Percentiles rank a stretch among this genome's conserved stretches.
phyloP scores from a whole-genome alignment of 2,329 filamentous ascomycete genomes.

The Coniosporium tulheliwenetii region DNA sequence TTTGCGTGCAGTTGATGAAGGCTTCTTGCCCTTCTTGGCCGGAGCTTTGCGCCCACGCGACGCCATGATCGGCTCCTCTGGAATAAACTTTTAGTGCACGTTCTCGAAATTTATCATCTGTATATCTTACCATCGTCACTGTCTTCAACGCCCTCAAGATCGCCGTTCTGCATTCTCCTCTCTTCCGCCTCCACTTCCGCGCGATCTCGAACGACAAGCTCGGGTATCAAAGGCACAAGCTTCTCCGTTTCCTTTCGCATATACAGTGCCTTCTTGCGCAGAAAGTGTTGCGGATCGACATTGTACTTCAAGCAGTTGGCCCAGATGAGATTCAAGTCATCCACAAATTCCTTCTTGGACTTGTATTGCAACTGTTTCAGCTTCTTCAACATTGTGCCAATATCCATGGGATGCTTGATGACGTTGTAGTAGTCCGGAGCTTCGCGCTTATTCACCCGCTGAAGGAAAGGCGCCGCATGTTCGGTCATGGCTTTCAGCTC shows the following conservation, averaged over 20 bases:
- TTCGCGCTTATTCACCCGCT: conserved; percentile 90
- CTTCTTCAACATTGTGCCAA: conserved; percentile 97
- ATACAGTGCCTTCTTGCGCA: conserved; percentile 83
- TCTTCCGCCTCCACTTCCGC: conserved; percentile 69
- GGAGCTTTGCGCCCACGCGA: conserved; percentile 82
- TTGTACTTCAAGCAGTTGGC: conserved; percentile 95
- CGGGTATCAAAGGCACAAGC: conserved; percentile 84
- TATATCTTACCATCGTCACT: conserved; percentile 54
- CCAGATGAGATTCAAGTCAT: conserved; percentile 91
- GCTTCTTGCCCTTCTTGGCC: conserved; percentile 61
- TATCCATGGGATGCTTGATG: conserved; percentile 95
- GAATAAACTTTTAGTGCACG: conserved; percentile 1
- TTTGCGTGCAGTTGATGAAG: conserved; percentile 48
- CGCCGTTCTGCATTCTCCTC: conserved; percentile 67
- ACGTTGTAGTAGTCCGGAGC: conserved; percentile 88
- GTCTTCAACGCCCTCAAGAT: conserved; percentile 72
- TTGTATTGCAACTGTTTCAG: conserved; percentile 50
- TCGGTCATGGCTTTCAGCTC: conserved; percentile 96
- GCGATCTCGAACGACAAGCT: conserved; percentile 76
- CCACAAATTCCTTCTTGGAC: conserved; percentile 79
- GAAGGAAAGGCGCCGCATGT: conserved; percentile 90
- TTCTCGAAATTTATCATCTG: not conserved
- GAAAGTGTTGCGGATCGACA: conserved; percentile 68
- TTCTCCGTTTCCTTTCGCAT: conserved; percentile 98
- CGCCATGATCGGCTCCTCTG: conserved; percentile 83